phyloP scores from a whole-genome alignment of 1,284 basidiomycete species.

The Pyrrhoderma noxium region DNA sequence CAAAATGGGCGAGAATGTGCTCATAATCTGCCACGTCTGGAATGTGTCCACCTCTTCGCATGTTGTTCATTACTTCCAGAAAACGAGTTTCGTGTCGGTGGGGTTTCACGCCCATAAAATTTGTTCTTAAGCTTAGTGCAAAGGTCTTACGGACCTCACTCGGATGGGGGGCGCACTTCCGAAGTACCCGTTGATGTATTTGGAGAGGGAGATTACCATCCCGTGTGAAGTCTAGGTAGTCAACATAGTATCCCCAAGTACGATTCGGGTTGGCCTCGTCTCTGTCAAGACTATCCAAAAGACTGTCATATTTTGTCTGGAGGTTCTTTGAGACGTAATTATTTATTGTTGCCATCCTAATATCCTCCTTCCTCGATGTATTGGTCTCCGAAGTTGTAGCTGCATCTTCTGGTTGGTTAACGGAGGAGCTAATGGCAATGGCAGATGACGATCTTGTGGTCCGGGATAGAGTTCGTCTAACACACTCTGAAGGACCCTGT shows the following conservation, averaged over 20 bases:
- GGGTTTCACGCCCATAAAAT: constrained; percentile 20
- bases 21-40: constrained; percentile 63
- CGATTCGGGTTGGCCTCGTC: constrained; percentile 30
- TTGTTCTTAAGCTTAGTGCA: constrained; percentile 29
- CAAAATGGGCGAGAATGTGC: constrained; percentile 64
- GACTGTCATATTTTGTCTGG: constrained; percentile 28
- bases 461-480: constrained; percentile 3
- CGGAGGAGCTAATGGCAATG: constrained; percentile 2
- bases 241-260: constrained; percentile 56
- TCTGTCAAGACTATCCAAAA: constrained; percentile 27
- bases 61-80: constrained; percentile 58
- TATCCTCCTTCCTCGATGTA: neutral
- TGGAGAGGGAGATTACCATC: constrained; percentile 46
- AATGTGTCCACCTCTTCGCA: constrained; percentile 42
- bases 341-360: no score
- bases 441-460: neutral
- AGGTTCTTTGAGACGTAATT: constrained; percentile 11
- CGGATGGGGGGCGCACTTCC: constrained; percentile 48
- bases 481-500: neutral
- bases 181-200: constrained; percentile 59
- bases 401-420: neutral
- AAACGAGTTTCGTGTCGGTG: constrained; percentile 57
- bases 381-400: neutral
- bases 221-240: constrained; percentile 42
- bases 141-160: constrained; percentile 37